Conservation (phyloP, 139 green algal genomes). For the Coccomyxa sp. region DNA sequence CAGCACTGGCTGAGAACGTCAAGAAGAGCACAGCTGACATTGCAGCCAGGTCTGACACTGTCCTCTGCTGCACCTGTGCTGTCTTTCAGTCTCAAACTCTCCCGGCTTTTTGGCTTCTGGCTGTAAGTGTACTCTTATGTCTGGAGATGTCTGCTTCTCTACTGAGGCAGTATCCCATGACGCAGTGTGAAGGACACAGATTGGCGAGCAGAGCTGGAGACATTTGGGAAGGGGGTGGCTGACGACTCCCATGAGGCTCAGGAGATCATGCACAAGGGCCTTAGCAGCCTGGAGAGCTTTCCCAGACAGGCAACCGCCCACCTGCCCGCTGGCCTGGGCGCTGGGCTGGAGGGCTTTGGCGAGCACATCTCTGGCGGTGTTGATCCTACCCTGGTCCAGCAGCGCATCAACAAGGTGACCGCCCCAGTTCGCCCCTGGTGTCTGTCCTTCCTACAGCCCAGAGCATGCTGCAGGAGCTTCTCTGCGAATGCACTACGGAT, state of each 20-base stretch:
- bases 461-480: neutral
- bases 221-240: conserved; percentile 58
- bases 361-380: neutral
- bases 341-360: neutral
- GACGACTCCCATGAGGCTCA: conserved; percentile 38
- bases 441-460: neutral
- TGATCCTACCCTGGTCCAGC: neutral
- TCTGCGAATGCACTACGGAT: too few relatives aligned
- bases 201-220: conserved; percentile 63
- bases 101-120: too few relatives aligned
- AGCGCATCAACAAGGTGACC: neutral
- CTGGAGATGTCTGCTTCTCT: too few relatives aligned
- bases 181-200: conserved; percentile 56
- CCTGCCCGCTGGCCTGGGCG: conserved; percentile 33
- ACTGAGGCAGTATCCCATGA: neutral
- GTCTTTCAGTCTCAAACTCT: too few relatives aligned
- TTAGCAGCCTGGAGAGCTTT: neutral
- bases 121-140: too few relatives aligned
- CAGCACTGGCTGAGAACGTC: conserved; percentile 49
- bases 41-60: conserved; percentile 29
- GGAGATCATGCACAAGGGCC: neutral
- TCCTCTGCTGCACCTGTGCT: neutral
- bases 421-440: neutral
- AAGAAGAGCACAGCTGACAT: conserved; percentile 58
- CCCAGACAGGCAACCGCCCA: conserved; percentile 22